phyloP scores from a whole-genome alignment of 495 filamentous ascomycete species.

The Ascodesmis nigricans region DNA sequence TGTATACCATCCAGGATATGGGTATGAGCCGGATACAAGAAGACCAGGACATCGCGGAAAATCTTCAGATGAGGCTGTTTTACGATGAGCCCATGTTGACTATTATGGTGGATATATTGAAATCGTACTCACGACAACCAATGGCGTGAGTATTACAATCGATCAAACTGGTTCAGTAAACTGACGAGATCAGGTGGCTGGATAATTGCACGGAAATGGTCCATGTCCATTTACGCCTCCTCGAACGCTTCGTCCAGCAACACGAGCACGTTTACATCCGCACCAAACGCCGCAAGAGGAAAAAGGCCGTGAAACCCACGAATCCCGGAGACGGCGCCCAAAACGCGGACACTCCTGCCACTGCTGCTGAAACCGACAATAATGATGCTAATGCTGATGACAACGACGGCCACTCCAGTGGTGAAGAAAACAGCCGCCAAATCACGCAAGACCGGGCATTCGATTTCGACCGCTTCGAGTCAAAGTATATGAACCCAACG shows the following conservation, averaged over 20 bases:
- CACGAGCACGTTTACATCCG: constrained; percentile 85
- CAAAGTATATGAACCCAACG: constrained; percentile 58
- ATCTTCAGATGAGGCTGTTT: constrained; percentile 88
- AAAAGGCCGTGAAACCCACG: too few species aligned
- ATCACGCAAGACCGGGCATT: constrained; percentile 55
- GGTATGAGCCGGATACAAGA: constrained; percentile 61
- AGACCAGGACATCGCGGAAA: constrained; percentile 94
- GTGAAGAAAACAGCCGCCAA: constrained; percentile 41
- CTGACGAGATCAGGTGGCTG: constrained; percentile 25
- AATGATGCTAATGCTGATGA: too few species aligned
- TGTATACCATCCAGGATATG: constrained; percentile 95
- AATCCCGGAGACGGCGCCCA: too few species aligned
- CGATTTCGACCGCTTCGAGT: constrained; percentile 66
- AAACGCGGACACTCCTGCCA: too few species aligned
- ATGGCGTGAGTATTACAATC: constrained; percentile 36
- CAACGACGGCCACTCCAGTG: too few species aligned
- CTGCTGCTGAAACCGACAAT: too few species aligned
- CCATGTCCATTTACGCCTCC: constrained; percentile 75
- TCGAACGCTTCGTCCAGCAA: constrained; percentile 84
- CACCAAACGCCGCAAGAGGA: constrained; percentile 32
- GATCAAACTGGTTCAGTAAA: neutral
- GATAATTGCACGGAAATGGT: constrained; percentile 79
- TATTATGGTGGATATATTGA: constrained; percentile 50
- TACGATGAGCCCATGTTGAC: constrained; percentile 94
- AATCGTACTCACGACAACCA: constrained; percentile 76